Evolutionary conservation across 2,329 filamentous ascomycete genomes (phyloP).

Genomic region (Exutisphaerella laricina): DNA sequence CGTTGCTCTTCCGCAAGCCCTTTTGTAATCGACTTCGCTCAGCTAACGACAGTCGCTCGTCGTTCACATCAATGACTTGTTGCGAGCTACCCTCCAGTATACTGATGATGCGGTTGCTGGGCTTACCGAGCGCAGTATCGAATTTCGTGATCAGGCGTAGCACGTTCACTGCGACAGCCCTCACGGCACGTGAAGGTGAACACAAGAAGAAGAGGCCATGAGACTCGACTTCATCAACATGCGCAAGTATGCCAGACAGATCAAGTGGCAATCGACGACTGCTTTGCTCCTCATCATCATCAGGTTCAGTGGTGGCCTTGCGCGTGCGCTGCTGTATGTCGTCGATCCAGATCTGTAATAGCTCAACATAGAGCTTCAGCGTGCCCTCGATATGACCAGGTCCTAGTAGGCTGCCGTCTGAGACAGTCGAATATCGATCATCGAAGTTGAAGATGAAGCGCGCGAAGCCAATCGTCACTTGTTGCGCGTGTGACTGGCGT

Average conservation of each 20-base stretch:
- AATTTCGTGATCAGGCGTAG: conserved; percentile 90
- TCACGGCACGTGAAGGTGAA: conserved; percentile 85
- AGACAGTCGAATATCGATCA: conserved; percentile 94
- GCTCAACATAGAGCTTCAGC: conserved; percentile 82
- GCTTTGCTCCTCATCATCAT: conserved; percentile 50
- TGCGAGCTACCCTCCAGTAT: conserved; percentile 87
- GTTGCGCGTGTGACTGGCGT: conserved; percentile 83
- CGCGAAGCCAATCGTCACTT: conserved; percentile 94
- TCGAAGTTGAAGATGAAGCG: conserved; percentile 99
- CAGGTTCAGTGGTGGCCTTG: conserved; percentile 60
- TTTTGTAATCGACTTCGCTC: conserved; percentile 89
- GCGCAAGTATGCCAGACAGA: conserved; percentile 78
- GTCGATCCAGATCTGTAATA: conserved; percentile 95
- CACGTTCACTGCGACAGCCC: conserved; percentile 86
- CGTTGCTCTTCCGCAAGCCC: conserved; percentile 77
- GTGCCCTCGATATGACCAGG: conserved; percentile 93
- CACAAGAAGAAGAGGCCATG: conserved; percentile 96
- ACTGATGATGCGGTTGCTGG: conserved; percentile 73
- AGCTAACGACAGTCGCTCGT: conserved; percentile 83
- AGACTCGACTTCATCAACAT: conserved; percentile 94
- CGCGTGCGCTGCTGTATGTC: conserved; percentile 84
- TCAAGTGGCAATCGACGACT: conserved; percentile 52
- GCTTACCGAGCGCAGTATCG: conserved; percentile 76
- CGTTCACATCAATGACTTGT: conserved; percentile 84
- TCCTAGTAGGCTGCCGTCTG: conserved; percentile 92